A percentile compares a stretch with the other conserved stretches of the same genome.
These are phyloP conservation scores for Claviceps maximensis DNA, from an alignment of 2,329 filamentous ascomycete genomes.

Conservation along the genomic window DNA sequence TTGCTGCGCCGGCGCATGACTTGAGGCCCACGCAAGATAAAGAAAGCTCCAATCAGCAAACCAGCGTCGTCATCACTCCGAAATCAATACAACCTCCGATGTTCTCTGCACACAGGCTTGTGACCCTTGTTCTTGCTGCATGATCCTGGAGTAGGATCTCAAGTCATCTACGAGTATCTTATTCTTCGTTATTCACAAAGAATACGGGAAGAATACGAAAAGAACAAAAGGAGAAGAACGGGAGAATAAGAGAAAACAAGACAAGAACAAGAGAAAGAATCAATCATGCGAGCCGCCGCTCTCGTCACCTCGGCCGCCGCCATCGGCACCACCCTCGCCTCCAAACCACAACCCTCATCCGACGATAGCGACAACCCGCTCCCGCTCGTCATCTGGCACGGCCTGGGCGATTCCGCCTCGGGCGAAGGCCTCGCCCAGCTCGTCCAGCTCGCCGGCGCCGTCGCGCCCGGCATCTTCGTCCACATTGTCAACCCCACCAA, in stretches of 20 bases:
- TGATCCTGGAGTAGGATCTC: not conserved
- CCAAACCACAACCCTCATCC: slow-evolving; percentile 14
- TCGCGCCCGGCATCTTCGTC: slow-evolving; percentile 53
- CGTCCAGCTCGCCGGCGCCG: slow-evolving; percentile 66
- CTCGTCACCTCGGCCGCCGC: slow-evolving; percentile 11
- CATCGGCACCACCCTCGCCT: slow-evolving; percentile 14
- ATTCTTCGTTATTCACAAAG: not conserved
- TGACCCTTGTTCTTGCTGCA: not conserved
- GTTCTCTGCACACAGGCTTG: not conserved
- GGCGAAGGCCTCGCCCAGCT: slow-evolving; percentile 65
- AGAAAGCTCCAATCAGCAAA: not conserved
- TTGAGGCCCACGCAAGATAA: not conserved
- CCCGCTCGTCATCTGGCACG: slow-evolving; percentile 92
- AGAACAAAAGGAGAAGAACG: not conserved
- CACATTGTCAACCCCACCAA: slow-evolving; percentile 6
- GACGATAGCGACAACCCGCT: slow-evolving; percentile 52
- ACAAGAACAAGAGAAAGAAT: no score
- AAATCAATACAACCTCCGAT: not conserved
- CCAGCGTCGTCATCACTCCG: not conserved
- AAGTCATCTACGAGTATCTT: no score
- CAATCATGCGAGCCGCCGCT: slow-evolving; percentile 7
- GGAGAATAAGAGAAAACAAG: not conserved
- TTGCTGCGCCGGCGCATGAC: no score
- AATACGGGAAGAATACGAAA: no score
- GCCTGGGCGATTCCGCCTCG: slow-evolving; percentile 59